phyloP scores from a whole-genome alignment of 2,329 filamentous ascomycete species.

The Aureobasidium vineae region DNA sequence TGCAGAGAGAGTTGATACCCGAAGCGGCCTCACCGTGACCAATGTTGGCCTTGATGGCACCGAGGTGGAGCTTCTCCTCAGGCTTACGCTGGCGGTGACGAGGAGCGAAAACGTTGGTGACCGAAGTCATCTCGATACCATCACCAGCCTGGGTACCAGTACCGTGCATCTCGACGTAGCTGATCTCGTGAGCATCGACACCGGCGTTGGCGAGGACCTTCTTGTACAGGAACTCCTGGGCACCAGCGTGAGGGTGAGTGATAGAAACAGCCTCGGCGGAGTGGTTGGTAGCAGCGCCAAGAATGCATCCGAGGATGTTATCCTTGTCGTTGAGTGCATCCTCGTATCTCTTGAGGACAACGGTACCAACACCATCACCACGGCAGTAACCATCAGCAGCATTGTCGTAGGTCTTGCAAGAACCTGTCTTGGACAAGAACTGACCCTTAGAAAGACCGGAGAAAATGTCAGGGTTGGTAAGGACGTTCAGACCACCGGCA shows the following conservation, averaged over 20 bases:
- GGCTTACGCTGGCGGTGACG: conserved; percentile 50
- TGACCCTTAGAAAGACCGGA: conserved; percentile 71
- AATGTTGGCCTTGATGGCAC: conserved; percentile 57
- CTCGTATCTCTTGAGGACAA: conserved; percentile 75
- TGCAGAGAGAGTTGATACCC: conserved; percentile 55
- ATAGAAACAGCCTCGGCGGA: conserved; percentile 79
- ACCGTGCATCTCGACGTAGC: conserved; percentile 87
- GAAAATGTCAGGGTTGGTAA: conserved; percentile 80
- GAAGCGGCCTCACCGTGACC: conserved; percentile 56
- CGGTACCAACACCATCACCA: conserved; percentile 70
- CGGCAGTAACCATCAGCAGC: conserved; percentile 80
- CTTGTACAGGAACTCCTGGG: conserved; percentile 69
- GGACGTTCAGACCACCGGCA: conserved; percentile 72
- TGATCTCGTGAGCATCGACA: conserved; percentile 72
- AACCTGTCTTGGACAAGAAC: conserved; percentile 73
- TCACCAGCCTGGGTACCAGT: conserved; percentile 86
- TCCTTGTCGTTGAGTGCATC: conserved; percentile 76
- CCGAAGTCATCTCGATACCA: conserved; percentile 75
- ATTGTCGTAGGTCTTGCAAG: conserved; percentile 79
- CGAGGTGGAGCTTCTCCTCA: conserved; percentile 53
- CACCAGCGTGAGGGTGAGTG: conserved; percentile 75
- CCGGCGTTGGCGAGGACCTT: conserved; percentile 69
- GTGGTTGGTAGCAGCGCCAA: conserved; percentile 75
- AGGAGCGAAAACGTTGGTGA: conserved; percentile 63
- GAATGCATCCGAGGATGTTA: conserved; percentile 67